These are phyloP conservation scores for Capronia epimyces DNA, from an alignment of 2,329 filamentous ascomycete genomes.

Conservation along the genomic window DNA sequence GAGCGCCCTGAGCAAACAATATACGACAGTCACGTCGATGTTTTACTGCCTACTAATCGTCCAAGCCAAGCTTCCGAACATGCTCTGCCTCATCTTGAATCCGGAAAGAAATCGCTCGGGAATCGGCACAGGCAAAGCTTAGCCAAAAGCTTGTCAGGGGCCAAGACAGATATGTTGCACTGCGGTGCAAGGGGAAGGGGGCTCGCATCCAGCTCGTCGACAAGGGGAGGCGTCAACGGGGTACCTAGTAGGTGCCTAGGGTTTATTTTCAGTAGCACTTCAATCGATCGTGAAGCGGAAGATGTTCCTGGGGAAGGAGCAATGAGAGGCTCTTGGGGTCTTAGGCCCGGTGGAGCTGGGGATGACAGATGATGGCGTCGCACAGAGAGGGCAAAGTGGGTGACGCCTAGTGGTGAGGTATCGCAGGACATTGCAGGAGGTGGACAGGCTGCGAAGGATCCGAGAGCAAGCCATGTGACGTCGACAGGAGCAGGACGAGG, in stretches of 20 bases:
- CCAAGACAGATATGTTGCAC: constrained; percentile 9
- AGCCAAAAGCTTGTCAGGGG: constrained; percentile 36
- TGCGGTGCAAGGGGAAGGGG: background rate
- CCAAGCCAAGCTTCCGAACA: background rate
- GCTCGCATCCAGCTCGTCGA: constrained; percentile 3
- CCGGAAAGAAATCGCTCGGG: constrained; percentile 13
- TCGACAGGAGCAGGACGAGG: constrained; percentile 11
- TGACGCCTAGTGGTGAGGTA: background rate
- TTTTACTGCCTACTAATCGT: background rate
- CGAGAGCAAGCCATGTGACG: constrained; percentile 9
- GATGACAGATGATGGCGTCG: background rate
- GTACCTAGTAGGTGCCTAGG: background rate
- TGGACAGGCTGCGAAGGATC: background rate
- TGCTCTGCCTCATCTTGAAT: constrained; percentile 21
- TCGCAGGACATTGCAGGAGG: constrained; percentile 17
- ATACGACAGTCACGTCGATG: background rate
- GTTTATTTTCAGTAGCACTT: background rate
- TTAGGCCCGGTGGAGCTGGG: background rate
- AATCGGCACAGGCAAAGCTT: constrained; percentile 37
- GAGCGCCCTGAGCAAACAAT: background rate
- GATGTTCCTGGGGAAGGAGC: background rate
- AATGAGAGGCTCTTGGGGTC: background rate
- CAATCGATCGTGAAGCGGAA: background rate
- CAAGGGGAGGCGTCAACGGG: background rate
- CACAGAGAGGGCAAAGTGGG: background rate